Conservation (phyloP, 176 grass and related monocot genomes). For the Carex scoparia region DNA sequence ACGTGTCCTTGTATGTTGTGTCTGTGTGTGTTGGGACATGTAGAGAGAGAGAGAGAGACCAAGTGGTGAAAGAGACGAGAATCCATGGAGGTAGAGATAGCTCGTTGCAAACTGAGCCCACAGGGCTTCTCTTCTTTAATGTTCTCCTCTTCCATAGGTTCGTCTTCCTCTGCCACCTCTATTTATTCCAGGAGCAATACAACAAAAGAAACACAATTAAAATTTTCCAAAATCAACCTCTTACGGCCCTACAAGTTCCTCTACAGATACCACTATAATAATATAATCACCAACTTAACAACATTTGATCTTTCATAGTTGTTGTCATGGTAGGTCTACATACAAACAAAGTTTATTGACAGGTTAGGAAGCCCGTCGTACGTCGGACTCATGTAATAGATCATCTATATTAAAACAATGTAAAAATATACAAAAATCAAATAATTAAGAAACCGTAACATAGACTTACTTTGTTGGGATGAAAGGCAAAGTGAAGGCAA, state of each 20-base stretch:
- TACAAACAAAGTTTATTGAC: not conserved
- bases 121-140: conserved; percentile 40
- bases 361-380: not conserved
- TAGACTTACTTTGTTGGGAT: conserved; percentile 32
- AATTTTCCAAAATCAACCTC: not conserved
- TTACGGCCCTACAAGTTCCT: not conserved
- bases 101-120: conserved; percentile 55
- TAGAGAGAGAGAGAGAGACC: conserved; percentile 33
- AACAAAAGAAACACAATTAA: conserved; percentile 11
- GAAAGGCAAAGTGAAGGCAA: conserved; percentile 45
- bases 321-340: not conserved
- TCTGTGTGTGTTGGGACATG: not conserved
- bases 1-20: not conserved
- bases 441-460: conserved; percentile 5
- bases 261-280: not conserved
- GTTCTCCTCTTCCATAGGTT: conserved; percentile 57
- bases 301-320: not conserved
- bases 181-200: not conserved
- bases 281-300: not conserved
- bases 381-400: not conserved
- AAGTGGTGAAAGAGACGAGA: conserved; percentile 73
- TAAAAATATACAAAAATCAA: not conserved
- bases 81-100: conserved; percentile 82
- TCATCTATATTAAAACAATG: not conserved
- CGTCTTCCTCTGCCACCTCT: conserved; percentile 53